These are phyloP conservation scores for Mycena venus DNA, from an alignment of 768 basidiomycete genomes.

Conservation along the genomic window DNA sequence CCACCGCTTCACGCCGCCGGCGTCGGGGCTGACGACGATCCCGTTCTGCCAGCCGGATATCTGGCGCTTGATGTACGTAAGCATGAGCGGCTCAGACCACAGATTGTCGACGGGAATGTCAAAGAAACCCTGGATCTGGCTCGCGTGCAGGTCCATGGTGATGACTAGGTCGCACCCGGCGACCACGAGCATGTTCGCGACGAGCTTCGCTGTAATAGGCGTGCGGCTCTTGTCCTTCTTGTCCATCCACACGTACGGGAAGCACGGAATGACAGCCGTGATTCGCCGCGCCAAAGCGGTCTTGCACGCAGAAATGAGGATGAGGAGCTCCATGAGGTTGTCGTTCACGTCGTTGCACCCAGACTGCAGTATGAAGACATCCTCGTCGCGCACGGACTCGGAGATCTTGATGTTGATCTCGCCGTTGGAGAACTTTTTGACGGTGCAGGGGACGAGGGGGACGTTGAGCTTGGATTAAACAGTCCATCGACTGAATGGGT, in stretches of 20 bases:
- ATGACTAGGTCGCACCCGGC: constrained; percentile 99
- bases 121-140: constrained; percentile 99
- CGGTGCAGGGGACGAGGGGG: constrained; percentile 86
- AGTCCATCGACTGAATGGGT: constrained; percentile 60
- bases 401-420: constrained; percentile 96
- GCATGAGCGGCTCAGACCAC: constrained; percentile 96
- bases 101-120: constrained; percentile 99
- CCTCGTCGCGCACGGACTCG: constrained; percentile 97
- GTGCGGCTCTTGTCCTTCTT: constrained; percentile 97
- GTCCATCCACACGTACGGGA: constrained; percentile 96
- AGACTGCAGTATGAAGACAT: constrained; percentile 98
- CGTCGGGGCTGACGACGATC: constrained; percentile 97
- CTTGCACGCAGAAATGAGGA: constrained; percentile 98
- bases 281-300: constrained; percentile 95
- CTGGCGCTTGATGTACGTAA: constrained; percentile 90
- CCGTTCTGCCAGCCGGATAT: constrained; percentile 89
- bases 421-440: constrained; percentile 93
- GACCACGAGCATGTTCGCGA: constrained; percentile 97
- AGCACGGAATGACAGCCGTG: constrained; percentile 98
- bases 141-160: constrained; percentile 98
- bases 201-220: constrained; percentile 97
- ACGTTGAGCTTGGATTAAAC: constrained; percentile 86
- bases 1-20: constrained; percentile 98
- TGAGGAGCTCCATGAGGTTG: constrained; percentile 98
- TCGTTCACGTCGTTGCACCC: constrained; percentile 93